A percentile compares a stretch with the other conserved stretches of the same genome.
Evolutionary conservation across 768 basidiomycete species (phyloP).

Genomic region (Pleurotus tuber-regium): DNA sequence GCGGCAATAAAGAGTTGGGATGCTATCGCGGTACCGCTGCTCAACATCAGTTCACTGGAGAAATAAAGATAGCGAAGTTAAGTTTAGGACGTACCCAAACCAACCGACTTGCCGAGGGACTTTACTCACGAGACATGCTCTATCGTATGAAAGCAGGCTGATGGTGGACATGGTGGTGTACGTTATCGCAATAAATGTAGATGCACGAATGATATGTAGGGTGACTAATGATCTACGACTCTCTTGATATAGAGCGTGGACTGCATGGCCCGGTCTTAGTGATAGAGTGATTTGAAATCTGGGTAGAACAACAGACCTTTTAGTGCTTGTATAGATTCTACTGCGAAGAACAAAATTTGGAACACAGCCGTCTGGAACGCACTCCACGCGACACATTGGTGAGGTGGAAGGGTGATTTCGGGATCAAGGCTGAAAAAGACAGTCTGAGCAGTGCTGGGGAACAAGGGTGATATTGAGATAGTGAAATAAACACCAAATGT

Average conservation of each 20-base stretch:
- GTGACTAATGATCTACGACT: background rate
- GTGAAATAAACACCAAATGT: too few species aligned
- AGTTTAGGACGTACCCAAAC: background rate
- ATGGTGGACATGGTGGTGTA: background rate
- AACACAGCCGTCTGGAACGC: background rate
- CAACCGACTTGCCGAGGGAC: background rate
- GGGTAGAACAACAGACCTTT: background rate
- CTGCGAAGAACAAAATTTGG: background rate
- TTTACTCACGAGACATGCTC: background rate
- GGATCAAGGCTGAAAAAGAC: background rate
- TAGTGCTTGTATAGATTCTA: background rate
- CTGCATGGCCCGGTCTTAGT: background rate
- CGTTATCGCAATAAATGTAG: background rate
- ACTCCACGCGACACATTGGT: slow-evolving; percentile 2
- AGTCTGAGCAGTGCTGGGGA: background rate
- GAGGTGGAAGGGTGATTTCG: background rate
- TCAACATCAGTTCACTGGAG: background rate
- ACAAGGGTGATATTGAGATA: background rate
- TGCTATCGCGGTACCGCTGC: background rate
- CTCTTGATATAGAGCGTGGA: background rate
- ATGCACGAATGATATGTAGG: background rate
- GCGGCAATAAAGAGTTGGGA: background rate
- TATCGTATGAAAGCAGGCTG: background rate
- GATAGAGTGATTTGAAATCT: background rate
- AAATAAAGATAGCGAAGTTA: background rate